Evolutionary conservation across 495 filamentous ascomycete genomes (phyloP), one percentile per base, ranked within the genome.

Genomic region (Tetracladium setigerum): DNA sequence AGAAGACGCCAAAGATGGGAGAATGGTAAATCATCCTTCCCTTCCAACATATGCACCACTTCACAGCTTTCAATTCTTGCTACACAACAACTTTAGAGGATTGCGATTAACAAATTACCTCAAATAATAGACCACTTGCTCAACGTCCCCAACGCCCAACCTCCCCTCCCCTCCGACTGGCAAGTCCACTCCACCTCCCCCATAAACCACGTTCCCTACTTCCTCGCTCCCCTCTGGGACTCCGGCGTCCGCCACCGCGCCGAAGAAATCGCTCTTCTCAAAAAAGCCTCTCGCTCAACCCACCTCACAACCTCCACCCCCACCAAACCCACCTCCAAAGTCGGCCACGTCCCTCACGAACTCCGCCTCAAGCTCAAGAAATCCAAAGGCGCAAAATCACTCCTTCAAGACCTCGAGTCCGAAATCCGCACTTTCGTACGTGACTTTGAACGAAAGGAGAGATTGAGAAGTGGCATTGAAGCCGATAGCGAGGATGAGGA

Each of bases 1-100:
- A 76, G 91, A 36, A 79, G 89, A 46, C 74, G 92, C 38, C 84
- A 87, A 58, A 75, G 90, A 34, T 96, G 89, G 89, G 92, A 98
- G 69, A 98, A 98, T 64, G 89, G 89, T 95, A 76, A 24, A 44
- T 45, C 15, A 40, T 41, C 13, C 38, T 19, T 17, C 14, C 4
- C 11, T 14, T 18, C 4, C 6, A 40, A 40, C 4, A 5, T 40
- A 4, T 4, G 2, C 2, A 17, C 38, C 14, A 40, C 5, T 12
- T 12, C 4, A 7, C 22, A 27, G 22, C 22, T 7, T 7, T 27
- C 3, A 27, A 27, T 27, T 3, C 22, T 3, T 27, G 7, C 22
- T 27, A 27, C 22, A 27, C 22, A 27, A 27, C n/a, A n/a, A 24
- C 15, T 41, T 1, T 2, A 44, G 27, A n/a, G 14, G 22, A 19